Evolutionary conservation across 208 protist genomes (phyloP), one percentile per base, ranked within the genome.

Genomic region (Crithidia mellificae): DNA sequence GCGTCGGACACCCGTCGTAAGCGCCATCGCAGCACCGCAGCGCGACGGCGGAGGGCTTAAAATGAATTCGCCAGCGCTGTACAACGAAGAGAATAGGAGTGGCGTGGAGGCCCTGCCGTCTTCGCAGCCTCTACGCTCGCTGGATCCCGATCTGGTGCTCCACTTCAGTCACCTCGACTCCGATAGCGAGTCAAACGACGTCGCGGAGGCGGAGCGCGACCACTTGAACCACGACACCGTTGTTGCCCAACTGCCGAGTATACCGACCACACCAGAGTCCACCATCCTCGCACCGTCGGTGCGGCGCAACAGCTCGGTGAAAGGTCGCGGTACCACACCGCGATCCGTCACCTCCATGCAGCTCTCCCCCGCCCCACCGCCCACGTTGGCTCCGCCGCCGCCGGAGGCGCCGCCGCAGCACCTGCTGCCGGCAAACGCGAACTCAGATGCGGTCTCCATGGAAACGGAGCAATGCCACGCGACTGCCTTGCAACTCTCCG

Each of bases 91-190:
- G n/a, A n/a, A n/a, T n/a, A n/a, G n/a, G n/a, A n/a, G n/a, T n/a
- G n/a, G n/a, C n/a, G n/a, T n/a, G n/a, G n/a, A n/a, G n/a, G n/a
- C n/a, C n/a, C n/a, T 3, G 4, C 4, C 27, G 9, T 22, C 32
- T 4, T 19, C n/a, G 0, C 27, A 15, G 11, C 58, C 2, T 2
- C 30, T 22, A 5, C 17, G 58, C 27, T 47, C 38, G 4, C 6
- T 64, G 1, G 58, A 64, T 36, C 58, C 58, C 0, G 58, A 36
- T 5, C 30, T 64, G 6, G 32, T 64, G 27, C 22, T 64, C 29
- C 58, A 54, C 46, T 64, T 64, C 30, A 38, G 30, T 20, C 44
- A 24, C 58, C 6, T 17, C 17, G n/a, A 19, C 46, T 22, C 12
- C 41, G 32, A 41, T 15, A 14, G 36, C 46, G 14, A 27, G 20